phyloP scores from a whole-genome alignment of 2,329 filamentous ascomycete genomes.

The Claviceps fusiformis region DNA sequence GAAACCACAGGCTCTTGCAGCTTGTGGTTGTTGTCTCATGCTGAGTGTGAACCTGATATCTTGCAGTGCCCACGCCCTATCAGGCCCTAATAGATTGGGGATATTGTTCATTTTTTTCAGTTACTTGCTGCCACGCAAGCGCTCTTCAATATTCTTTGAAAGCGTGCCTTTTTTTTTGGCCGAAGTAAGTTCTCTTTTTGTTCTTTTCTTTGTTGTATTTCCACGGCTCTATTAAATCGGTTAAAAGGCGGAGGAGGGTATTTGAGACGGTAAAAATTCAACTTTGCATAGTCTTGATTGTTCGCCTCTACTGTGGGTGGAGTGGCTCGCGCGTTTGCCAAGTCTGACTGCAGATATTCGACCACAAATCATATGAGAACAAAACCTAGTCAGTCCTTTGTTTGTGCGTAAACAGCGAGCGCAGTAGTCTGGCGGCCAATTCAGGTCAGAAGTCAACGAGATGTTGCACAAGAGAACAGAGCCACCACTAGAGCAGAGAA shows the following conservation, averaged over 20 bases:
- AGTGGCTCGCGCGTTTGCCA: not conserved
- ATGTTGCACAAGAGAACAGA: not conserved
- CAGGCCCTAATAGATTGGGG: constrained; percentile 15
- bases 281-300: not conserved
- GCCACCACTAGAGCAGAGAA: not conserved
- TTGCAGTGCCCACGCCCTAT: constrained; percentile 8
- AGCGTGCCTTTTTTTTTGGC: too few relatives aligned
- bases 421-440: not conserved
- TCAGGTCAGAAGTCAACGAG: not conserved
- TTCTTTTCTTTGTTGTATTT: not conserved
- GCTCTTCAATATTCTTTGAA: too few relatives aligned
- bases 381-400: not conserved
- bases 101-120: constrained; percentile 6
- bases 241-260: not conserved
- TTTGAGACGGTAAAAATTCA: not conserved
- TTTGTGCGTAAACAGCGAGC: not conserved
- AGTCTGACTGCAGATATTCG: not conserved
- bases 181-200: not conserved
- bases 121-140: too few relatives aligned
- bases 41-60: constrained; percentile 17
- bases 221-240: not conserved
- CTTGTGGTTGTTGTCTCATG: constrained; percentile 65
- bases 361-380: not conserved
- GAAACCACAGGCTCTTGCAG: constrained; percentile 69
- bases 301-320: not conserved